Conservation (phyloP, 2,329 filamentous ascomycete genomes). For the Myriosclerotinia scirpicola region DNA sequence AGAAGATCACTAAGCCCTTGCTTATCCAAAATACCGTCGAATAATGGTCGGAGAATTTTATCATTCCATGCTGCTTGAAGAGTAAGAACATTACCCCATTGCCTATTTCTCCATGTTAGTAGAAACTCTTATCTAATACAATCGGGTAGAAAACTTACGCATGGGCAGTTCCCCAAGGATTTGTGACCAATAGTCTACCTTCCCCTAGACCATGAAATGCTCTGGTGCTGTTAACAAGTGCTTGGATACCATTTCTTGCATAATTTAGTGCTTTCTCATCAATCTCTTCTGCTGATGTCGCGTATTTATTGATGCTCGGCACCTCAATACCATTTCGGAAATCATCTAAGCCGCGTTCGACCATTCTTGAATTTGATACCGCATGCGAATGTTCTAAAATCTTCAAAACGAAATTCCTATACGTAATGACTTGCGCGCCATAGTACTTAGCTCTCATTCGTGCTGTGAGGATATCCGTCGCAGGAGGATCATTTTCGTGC, state of each 20-base stretch:
- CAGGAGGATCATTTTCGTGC: constrained; percentile 60
- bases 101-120: constrained; percentile 52
- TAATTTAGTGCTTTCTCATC: constrained; percentile 52
- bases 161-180: constrained; percentile 92
- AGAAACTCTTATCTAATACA: constrained; percentile 14
- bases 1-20: constrained; percentile 61
- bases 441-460: constrained; percentile 92
- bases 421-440: constrained; percentile 86
- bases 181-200: constrained; percentile 79
- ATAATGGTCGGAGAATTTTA: constrained; percentile 55
- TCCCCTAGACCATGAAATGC: constrained; percentile 69
- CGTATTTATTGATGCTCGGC: constrained; percentile 44
- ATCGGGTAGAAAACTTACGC: constrained; percentile 64
- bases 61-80: constrained; percentile 78
- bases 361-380: constrained; percentile 21
- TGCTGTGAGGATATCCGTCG: constrained; percentile 75
- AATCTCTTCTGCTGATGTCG: constrained; percentile 42
- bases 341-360: constrained; percentile 30
- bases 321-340: constrained; percentile 33
- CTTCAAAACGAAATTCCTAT: constrained; percentile 69
- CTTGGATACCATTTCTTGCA: constrained; percentile 54
- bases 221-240: constrained; percentile 79
- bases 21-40: constrained; percentile 58
- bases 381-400: constrained; percentile 48
- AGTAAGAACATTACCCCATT: constrained; percentile 97